These are phyloP conservation scores for Histomonas meleagridis DNA, from an alignment of 208 protist species.

Conservation along the genomic window DNA sequence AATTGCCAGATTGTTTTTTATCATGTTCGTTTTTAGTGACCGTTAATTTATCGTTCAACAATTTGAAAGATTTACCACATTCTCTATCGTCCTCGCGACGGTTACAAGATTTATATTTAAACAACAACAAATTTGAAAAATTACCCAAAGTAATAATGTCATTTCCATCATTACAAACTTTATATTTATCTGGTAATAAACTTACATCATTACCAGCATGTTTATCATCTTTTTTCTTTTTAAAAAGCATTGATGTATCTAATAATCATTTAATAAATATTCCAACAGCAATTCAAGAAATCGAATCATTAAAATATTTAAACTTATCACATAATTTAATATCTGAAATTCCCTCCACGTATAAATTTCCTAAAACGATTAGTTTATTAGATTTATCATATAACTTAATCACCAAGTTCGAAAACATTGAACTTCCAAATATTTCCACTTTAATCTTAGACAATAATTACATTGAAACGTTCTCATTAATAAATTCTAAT, in stretches of 20 bases:
- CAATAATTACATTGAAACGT: no score
- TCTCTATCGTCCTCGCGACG: background rate
- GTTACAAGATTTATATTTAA: background rate
- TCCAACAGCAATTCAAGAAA: background rate
- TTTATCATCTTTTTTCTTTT: background rate
- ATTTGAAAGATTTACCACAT: background rate
- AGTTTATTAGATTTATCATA: background rate
- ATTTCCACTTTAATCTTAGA: no score
- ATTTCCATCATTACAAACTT: background rate
- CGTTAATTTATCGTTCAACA: background rate
- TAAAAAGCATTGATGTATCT: background rate
- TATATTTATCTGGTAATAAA: background rate
- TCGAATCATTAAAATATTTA: background rate
- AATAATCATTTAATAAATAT: background rate
- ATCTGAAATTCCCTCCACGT: background rate
- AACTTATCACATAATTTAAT: background rate
- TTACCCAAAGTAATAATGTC: background rate
- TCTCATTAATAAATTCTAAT: background rate
- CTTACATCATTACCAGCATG: background rate
- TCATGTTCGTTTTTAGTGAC: background rate
- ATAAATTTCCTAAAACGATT: background rate
- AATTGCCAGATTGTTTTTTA: background rate
- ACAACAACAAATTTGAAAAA: background rate
- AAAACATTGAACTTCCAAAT: no score
- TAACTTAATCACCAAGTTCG: no score